Evolutionary conservation across 495 filamentous ascomycete genomes (phyloP).

Genomic region (Glarea lozoyensis): DNA sequence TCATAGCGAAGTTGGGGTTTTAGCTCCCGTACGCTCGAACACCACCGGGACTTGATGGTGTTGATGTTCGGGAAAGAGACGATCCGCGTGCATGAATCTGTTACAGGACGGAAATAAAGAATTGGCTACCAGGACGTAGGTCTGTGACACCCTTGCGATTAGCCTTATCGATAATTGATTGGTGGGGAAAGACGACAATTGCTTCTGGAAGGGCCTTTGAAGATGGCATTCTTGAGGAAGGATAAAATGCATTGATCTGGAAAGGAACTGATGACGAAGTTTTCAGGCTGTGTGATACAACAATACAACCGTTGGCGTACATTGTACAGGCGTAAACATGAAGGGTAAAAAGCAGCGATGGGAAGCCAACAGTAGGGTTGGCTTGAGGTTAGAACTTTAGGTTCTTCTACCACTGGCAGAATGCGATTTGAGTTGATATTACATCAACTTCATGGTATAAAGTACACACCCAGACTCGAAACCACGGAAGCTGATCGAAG

Average conservation of each 20-base stretch:
- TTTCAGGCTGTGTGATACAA: no score
- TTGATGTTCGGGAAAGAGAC: background rate
- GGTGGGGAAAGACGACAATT: slow-evolving; percentile 1
- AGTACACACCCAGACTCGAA: no score
- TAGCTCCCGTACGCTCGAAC: background rate
- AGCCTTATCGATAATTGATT: background rate
- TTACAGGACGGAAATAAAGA: background rate
- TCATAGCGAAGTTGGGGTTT: no score
- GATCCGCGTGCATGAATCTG: slow-evolving; percentile 2
- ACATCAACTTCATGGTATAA: no score
- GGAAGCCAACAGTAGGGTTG: no score
- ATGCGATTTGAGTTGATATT: no score
- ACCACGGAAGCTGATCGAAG: no score
- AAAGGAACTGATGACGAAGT: background rate
- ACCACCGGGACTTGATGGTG: background rate
- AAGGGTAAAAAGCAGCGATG: no score
- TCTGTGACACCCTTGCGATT: background rate
- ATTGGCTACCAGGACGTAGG: background rate
- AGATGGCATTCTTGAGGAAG: background rate
- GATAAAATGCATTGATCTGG: background rate
- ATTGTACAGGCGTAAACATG: no score
- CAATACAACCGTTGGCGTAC: no score
- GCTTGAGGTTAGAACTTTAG: no score
- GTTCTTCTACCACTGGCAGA: no score
- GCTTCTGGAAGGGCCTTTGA: background rate